Evolutionary conservation across 768 basidiomycete genomes (phyloP).

Genomic region (Rhodotorula babjevae): DNA sequence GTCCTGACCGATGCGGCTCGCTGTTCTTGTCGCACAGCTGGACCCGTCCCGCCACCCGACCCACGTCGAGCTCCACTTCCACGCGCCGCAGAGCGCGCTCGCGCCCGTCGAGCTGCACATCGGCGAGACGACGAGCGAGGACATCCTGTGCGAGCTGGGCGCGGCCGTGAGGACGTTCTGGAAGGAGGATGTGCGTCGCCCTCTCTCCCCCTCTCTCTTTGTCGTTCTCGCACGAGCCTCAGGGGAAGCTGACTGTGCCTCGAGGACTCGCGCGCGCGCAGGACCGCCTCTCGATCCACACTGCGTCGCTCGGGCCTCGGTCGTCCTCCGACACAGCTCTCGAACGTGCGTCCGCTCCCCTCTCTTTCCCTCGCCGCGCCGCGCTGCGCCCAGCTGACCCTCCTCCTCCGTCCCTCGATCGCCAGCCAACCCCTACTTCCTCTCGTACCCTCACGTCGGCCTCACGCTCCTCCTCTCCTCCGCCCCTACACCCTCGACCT

Average conservation of each 20-base stretch:
- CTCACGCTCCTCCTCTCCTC: conserved; percentile 37
- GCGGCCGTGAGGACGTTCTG: conserved; percentile 46
- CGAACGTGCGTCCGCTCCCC: background rate
- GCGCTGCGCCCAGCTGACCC: background rate
- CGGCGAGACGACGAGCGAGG: conserved; percentile 47
- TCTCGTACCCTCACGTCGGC: conserved; percentile 39
- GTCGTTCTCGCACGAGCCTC: background rate
- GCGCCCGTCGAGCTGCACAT: conserved; percentile 42
- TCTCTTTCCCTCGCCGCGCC: too few relatives aligned
- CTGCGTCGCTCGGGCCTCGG: background rate
- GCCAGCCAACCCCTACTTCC: conserved; percentile 41
- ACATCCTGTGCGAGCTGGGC: conserved; percentile 47
- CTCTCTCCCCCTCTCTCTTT: too few relatives aligned
- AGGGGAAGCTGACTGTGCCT: too few relatives aligned
- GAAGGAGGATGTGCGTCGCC: conserved; percentile 46
- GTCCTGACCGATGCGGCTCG: background rate
- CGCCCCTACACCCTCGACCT: conserved; percentile 15
- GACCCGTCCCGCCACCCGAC: background rate
- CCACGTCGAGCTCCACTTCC: background rate
- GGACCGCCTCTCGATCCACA: conserved; percentile 39
- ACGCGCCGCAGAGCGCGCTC: background rate
- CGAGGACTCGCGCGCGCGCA: background rate
- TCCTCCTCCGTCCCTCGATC: background rate
- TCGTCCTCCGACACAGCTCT: background rate
- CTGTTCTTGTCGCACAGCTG: background rate